phyloP scores from a whole-genome alignment of 768 basidiomycete genomes.

The Termitomyces sp. region DNA sequence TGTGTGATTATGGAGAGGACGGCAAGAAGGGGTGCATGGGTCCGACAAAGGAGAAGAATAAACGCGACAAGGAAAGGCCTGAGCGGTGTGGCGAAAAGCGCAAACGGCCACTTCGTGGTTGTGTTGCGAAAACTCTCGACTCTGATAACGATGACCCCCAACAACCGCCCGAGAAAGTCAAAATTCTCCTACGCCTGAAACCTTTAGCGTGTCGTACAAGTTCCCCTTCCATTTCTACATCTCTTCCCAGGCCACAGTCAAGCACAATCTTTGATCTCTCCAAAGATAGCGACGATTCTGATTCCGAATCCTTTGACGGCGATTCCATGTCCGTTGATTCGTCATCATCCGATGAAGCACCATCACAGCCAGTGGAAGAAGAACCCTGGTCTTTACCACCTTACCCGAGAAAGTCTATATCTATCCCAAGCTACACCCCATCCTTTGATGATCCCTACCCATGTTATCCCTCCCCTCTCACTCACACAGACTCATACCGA shows the following conservation, averaged over 20 bases:
- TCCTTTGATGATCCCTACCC: slow-evolving; percentile 29
- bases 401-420: slow-evolving; percentile 52
- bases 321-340: slow-evolving; percentile 40
- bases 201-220: slow-evolving; percentile 28
- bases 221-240: slow-evolving; percentile 16
- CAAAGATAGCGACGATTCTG: slow-evolving; percentile 29
- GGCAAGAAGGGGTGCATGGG: slow-evolving; percentile 29
- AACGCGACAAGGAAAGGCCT: slow-evolving; percentile 20
- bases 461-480: slow-evolving; percentile 21
- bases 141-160: slow-evolving; percentile 32
- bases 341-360: slow-evolving; percentile 30
- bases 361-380: slow-evolving; percentile 21
- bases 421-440: slow-evolving; percentile 51
- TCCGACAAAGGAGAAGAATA: slow-evolving; percentile 20
- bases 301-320: slow-evolving; percentile 28
- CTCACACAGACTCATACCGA: slow-evolving; percentile 25
- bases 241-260: slow-evolving; percentile 18
- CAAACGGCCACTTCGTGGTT: slow-evolving; percentile 35
- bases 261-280: slow-evolving; percentile 31
- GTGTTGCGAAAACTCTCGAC: slow-evolving; percentile 21
- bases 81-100: slow-evolving; percentile 37
- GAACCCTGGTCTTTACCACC: slow-evolving; percentile 47
- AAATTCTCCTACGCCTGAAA: slow-evolving; percentile 62
- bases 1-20: slow-evolving; percentile 59
- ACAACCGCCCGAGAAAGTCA: slow-evolving; percentile 56